Evolutionary conservation across 1,139 yeast species (phyloP).

Genomic region (Hyphopichia wangnamkhiaoensis): DNA sequence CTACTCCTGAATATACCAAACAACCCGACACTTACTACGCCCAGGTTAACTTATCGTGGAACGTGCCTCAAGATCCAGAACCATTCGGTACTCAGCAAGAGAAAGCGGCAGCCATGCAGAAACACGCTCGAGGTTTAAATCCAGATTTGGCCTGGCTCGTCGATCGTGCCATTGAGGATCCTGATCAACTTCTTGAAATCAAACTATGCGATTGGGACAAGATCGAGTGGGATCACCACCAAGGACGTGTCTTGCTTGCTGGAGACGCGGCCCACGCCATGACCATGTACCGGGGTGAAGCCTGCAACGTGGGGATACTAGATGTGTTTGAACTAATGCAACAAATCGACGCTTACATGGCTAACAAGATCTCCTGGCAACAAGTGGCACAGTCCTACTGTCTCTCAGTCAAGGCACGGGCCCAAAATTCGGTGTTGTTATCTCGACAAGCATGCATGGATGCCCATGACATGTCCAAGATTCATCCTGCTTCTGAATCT

Average conservation of each 20-base stretch:
- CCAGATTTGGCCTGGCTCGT: constrained; percentile 16
- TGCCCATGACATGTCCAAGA: constrained; percentile 20
- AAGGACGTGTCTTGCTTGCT: constrained; percentile 11
- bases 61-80: constrained; percentile 12
- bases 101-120: constrained; percentile 16
- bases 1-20: constrained; percentile 21
- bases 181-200: constrained; percentile 15
- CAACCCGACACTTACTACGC: constrained; percentile 16
- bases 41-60: constrained; percentile 23
- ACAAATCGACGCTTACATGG: constrained; percentile 10
- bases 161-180: constrained; percentile 15
- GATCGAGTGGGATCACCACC: constrained; percentile 17
- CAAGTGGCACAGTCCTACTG: constrained; percentile 14
- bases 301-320: constrained; percentile 22
- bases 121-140: constrained; percentile 15
- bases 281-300: constrained; percentile 25
- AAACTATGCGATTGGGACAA: constrained; percentile 19
- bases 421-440: constrained; percentile 17
- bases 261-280: constrained; percentile 18
- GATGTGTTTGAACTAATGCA: constrained; percentile 15
- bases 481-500: constrained; percentile 14
- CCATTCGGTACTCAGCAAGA: constrained; percentile 15
- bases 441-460: constrained; percentile 22
- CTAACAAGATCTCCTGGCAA: constrained; percentile 12
- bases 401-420: constrained; percentile 13